Conservation (phyloP, 257 asterid genomes). For the Solanum chaucha region DNA sequence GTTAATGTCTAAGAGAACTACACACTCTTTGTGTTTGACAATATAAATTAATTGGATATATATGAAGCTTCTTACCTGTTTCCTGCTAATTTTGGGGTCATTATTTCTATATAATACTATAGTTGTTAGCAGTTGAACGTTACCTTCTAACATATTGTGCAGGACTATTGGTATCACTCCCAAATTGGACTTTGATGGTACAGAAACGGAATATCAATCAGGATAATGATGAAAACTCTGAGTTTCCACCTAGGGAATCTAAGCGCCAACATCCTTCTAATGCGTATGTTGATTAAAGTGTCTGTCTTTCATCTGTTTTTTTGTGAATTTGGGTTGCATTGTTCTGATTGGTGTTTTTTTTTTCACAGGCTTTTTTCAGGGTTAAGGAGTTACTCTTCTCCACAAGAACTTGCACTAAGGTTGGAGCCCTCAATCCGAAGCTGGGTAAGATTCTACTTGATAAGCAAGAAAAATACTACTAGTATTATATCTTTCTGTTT, state of each 20-base stretch:
- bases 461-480: neutral
- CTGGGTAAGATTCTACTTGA: constrained; percentile 32
- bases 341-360: neutral
- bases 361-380: constrained; percentile 36
- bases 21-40: constrained; percentile 7
- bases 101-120: constrained; percentile 4
- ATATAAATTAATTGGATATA: constrained; percentile 12
- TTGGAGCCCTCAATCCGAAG: constrained; percentile 55
- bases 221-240: constrained; percentile 45
- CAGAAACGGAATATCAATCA: constrained; percentile 37
- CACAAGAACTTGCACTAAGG: constrained; percentile 30
- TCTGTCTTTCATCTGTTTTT: neutral
- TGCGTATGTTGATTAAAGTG: constrained; percentile 11
- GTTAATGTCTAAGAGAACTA: neutral
- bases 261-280: constrained; percentile 26
- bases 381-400: constrained; percentile 20
- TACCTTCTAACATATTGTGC: constrained; percentile 14
- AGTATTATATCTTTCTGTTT: neutral
- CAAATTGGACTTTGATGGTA: constrained; percentile 43
- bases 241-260: constrained; percentile 18
- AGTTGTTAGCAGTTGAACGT: constrained; percentile 22
- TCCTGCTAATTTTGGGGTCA: constrained; percentile 11
- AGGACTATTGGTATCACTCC: neutral
- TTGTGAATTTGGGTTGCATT: neutral
- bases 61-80: constrained; percentile 54